A percentile compares a stretch with the other conserved stretches of the same genome.
phyloP scores from a whole-genome alignment of 2,329 filamentous ascomycete genomes.

The Gliomastix tumulicola region DNA sequence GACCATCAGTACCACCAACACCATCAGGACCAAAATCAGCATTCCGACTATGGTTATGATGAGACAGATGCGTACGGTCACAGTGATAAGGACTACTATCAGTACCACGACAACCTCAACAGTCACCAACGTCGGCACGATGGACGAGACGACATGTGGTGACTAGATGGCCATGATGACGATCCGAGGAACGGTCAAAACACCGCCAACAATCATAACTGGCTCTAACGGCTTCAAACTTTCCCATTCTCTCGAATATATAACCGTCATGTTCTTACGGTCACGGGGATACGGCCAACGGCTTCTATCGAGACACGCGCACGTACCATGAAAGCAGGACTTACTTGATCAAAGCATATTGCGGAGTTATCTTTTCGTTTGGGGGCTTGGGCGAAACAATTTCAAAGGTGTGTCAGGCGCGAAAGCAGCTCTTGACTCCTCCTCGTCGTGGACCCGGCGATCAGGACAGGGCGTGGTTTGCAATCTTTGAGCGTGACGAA shows the following conservation, averaged over 20 bases:
- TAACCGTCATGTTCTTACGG: too few species aligned
- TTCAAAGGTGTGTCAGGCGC: too few species aligned
- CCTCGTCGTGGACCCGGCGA: too few species aligned
- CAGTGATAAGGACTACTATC: slow-evolving; percentile 31
- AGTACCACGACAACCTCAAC: slow-evolving; percentile 24
- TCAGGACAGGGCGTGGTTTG: too few species aligned
- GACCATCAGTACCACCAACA: slow-evolving; percentile 15
- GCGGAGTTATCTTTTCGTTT: slow-evolving; percentile 1
- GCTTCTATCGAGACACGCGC: too few species aligned
- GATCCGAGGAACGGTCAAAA: neutral
- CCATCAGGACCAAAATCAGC: slow-evolving; percentile 3
- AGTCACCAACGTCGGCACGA: slow-evolving; percentile 22
- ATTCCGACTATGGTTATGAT: slow-evolving; percentile 35
- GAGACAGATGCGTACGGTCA: slow-evolving; percentile 26
- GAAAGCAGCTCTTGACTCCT: too few species aligned
- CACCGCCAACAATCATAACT: slow-evolving; percentile 1
- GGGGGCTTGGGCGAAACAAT: neutral
- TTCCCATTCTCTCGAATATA: too few species aligned
- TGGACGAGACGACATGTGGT: slow-evolving; percentile 36
- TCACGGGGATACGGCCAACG: too few species aligned
- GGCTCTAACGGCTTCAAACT: slow-evolving; percentile 4
- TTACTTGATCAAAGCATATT: too few species aligned
- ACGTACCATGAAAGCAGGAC: too few species aligned
- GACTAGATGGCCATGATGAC: slow-evolving; percentile 12
- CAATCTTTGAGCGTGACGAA: too few species aligned